These are phyloP conservation scores for Penicillium silybi DNA, from an alignment of 495 filamentous ascomycete species.

Conservation along the genomic window DNA sequence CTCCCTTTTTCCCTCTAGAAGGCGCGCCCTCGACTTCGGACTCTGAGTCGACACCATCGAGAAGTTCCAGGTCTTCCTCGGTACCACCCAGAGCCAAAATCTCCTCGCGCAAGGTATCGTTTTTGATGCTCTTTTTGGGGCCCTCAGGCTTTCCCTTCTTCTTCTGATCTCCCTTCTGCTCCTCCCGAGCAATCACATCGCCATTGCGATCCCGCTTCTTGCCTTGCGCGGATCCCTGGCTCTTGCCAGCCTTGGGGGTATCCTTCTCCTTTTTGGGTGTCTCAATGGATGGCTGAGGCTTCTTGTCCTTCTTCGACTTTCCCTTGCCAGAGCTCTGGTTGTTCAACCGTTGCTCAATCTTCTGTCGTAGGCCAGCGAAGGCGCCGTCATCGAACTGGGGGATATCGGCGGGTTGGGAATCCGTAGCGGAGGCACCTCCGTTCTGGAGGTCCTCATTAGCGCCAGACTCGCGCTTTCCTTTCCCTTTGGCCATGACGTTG, in stretches of 20 bases:
- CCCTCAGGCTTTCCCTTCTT: constrained; percentile 23
- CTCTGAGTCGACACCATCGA: constrained; percentile 59
- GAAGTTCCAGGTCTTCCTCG: constrained; percentile 66
- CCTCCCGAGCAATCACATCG: constrained; percentile 41
- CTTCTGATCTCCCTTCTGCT: constrained; percentile 27
- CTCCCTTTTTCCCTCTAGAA: constrained; percentile 25
- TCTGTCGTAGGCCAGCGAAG: constrained; percentile 59
- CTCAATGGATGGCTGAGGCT: constrained; percentile 13
- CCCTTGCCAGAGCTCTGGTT: constrained; percentile 42
- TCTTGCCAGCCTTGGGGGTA: constrained; percentile 24
- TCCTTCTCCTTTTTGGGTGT: constrained; percentile 27
- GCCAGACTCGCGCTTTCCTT: constrained; percentile 39
- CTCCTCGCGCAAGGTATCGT: constrained; percentile 57
- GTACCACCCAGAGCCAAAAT: constrained; percentile 74
- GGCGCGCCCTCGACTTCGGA: constrained; percentile 50
- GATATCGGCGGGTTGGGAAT: constrained; percentile 26
- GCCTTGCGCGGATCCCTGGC: constrained; percentile 31
- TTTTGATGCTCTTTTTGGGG: constrained; percentile 17
- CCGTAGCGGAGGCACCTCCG: constrained; percentile 12
- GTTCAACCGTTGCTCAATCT: constrained; percentile 56
- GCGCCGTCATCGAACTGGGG: constrained; percentile 56
- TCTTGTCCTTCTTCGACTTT: constrained; percentile 43
- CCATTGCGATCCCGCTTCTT: constrained; percentile 51
- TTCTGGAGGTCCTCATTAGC: constrained; percentile 22
- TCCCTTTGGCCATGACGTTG: constrained; percentile 35